phyloP scores from a whole-genome alignment of 2,329 filamentous ascomycete genomes.

The Aspergillus spinulosporus region DNA sequence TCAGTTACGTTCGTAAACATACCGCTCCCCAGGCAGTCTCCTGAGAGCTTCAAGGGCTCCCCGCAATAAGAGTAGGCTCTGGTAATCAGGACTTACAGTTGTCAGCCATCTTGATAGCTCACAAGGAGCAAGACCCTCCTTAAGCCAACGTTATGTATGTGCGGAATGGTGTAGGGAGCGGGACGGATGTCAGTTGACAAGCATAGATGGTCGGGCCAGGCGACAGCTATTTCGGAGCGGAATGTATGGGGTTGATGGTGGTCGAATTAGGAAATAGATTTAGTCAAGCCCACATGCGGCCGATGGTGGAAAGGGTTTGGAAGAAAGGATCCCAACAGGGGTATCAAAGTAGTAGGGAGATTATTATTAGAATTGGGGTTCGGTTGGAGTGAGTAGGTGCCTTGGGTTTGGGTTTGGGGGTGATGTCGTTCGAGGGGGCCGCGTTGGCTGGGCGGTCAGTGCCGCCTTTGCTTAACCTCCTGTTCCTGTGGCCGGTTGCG shows the following conservation, averaged over 20 bases:
- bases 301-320: neutral
- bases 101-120: constrained; percentile 36
- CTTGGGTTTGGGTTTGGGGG: neutral
- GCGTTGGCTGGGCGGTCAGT: constrained; percentile 22
- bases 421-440: constrained; percentile 5
- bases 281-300: constrained; percentile 4
- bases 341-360: neutral
- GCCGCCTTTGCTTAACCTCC: neutral
- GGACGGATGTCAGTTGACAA: constrained; percentile 25
- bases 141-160: constrained; percentile 14
- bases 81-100: constrained; percentile 28
- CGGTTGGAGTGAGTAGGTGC: constrained; percentile 9
- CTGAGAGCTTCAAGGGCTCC: constrained; percentile 23
- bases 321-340: neutral
- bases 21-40: constrained; percentile 24
- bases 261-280: neutral
- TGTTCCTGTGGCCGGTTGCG: neutral
- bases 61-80: neutral
- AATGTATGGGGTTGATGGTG: constrained; percentile 3
- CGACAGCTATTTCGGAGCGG: constrained; percentile 20
- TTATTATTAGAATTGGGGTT: constrained; percentile 10
- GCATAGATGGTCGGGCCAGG: constrained; percentile 33
- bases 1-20: constrained; percentile 27
- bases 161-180: constrained; percentile 22
- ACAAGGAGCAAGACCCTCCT: constrained; percentile 32